phyloP scores from a whole-genome alignment of 306 rosid genomes.

The Acacia acuminata region DNA sequence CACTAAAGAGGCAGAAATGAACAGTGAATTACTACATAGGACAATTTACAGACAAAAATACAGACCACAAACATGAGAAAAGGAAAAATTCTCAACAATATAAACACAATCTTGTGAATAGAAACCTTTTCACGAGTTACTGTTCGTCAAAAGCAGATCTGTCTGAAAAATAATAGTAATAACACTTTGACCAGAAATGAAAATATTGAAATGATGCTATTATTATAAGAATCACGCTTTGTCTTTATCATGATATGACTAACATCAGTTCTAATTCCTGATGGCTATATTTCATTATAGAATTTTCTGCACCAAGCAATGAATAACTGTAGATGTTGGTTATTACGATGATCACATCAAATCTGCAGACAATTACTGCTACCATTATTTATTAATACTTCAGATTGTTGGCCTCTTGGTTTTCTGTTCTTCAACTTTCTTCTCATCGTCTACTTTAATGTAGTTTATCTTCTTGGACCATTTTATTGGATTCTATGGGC shows the following conservation, averaged over 20 bases:
- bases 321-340: background rate
- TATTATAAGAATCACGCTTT: background rate
- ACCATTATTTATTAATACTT: background rate
- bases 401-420: background rate
- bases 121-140: background rate
- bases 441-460: background rate
- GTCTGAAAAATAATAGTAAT: background rate
- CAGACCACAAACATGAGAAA: background rate
- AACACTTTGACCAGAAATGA: background rate
- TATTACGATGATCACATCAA: background rate
- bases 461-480: background rate
- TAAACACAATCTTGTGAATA: slow-evolving; percentile 4
- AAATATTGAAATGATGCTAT: background rate
- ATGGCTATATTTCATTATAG: background rate
- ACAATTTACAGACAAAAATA: slow-evolving; percentile 2
- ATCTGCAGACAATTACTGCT: background rate
- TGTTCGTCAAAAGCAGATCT: background rate
- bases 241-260: background rate
- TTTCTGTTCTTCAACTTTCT: background rate
- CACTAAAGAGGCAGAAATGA: slow-evolving; percentile 58
- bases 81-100: background rate
- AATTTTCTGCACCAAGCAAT: background rate
- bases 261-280: background rate
- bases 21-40: slow-evolving; percentile 26
- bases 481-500: background rate